Percentiles rank a stretch among this genome's conserved stretches.
These are phyloP conservation scores for Solanum stenotomum DNA, from an alignment of 257 asterid genomes.

Conservation along the genomic window DNA sequence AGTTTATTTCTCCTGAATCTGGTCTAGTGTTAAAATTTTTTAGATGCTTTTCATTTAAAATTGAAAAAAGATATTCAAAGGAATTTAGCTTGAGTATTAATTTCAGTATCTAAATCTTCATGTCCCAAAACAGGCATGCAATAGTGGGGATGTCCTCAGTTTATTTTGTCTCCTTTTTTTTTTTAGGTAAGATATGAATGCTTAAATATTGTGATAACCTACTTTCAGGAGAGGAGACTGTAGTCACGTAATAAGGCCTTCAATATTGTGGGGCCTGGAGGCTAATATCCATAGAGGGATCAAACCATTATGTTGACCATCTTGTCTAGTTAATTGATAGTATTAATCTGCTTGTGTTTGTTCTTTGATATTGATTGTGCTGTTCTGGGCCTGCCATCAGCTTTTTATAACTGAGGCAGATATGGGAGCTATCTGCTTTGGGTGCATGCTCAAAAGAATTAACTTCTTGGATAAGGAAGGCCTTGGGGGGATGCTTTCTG, in stretches of 20 bases:
- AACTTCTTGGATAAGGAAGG: background rate
- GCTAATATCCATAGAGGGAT: background rate
- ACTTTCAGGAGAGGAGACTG: background rate
- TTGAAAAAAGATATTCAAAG: background rate
- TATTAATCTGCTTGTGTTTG: background rate
- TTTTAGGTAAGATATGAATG: background rate
- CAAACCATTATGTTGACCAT: background rate
- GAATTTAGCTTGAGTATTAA: background rate
- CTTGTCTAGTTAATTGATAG: background rate
- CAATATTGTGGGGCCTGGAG: background rate
- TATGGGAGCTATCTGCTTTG: background rate
- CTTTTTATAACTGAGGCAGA: background rate
- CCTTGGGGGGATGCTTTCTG: background rate
- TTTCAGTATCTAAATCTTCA: background rate
- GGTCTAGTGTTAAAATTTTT: background rate
- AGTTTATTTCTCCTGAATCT: background rate
- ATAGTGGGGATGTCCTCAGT: background rate
- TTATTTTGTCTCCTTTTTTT: background rate
- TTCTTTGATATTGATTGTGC: background rate
- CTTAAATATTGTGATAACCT: background rate
- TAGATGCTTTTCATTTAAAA: background rate
- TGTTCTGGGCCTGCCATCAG: background rate
- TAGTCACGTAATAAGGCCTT: background rate
- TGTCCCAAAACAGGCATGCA: background rate
- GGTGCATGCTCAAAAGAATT: background rate